These are phyloP conservation scores for Cadophora sp. DNA, from an alignment of 2,329 filamentous ascomycete species.

Conservation along the genomic window DNA sequence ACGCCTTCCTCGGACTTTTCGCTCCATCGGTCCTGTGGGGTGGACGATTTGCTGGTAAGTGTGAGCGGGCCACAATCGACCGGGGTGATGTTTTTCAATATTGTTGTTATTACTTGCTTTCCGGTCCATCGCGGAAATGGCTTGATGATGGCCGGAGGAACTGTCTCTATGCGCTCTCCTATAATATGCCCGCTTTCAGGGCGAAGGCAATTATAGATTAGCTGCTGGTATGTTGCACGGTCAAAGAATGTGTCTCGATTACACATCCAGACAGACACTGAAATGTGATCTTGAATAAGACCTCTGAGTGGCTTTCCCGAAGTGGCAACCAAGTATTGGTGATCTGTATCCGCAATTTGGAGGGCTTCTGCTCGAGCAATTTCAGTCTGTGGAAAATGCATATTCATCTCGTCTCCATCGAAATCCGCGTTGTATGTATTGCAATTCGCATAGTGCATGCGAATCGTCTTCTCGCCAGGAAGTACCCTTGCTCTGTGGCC, in stretches of 20 bases:
- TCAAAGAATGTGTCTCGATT: conserved; percentile 92
- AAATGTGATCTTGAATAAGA: conserved; percentile 98
- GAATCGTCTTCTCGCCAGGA: conserved; percentile 93
- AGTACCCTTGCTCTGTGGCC: conserved; percentile 91
- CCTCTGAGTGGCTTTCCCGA: conserved; percentile 92
- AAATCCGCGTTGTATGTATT: conserved; percentile 99
- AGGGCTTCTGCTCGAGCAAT: conserved; percentile 91
- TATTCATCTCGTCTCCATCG: conserved; percentile 99
- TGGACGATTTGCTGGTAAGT: conserved; percentile 79
- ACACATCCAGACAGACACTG: conserved; percentile 89
- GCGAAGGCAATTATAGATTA: conserved; percentile 89
- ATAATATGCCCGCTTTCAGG: conserved; percentile 91
- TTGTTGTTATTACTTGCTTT: conserved; percentile 93
- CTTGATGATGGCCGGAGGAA: conserved; percentile 83
- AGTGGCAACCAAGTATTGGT: conserved; percentile 94
- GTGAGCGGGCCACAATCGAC: conserved; percentile 76
- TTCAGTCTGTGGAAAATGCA: conserved; percentile 99
- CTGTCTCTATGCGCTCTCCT: conserved; percentile 79
- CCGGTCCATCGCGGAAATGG: conserved; percentile 89
- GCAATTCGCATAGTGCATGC: conserved; percentile 99
- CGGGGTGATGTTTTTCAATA: conserved; percentile 91
- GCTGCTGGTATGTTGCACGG: conserved; percentile 85
- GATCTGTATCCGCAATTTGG: conserved; percentile 93
- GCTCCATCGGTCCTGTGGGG: conserved; percentile 82
- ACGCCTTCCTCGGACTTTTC: conserved; percentile 75